These are phyloP conservation scores for Fusarium ambrosium DNA, from an alignment of 2,329 filamentous ascomycete genomes.

Conservation along the genomic window DNA sequence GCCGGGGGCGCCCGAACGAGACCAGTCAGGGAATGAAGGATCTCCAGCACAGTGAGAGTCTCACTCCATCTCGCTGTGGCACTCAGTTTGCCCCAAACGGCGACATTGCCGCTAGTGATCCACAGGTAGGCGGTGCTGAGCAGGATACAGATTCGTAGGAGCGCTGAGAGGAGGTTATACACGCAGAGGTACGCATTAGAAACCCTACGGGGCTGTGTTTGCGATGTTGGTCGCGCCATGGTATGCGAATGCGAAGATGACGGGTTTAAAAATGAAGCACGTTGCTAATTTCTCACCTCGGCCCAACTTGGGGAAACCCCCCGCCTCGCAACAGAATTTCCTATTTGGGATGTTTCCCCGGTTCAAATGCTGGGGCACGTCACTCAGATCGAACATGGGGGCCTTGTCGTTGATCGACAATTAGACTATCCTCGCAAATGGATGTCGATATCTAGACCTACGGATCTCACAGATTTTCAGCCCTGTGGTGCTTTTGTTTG, in stretches of 20 bases:
- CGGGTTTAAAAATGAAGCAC: not conserved
- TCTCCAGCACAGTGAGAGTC: slow-evolving; percentile 29
- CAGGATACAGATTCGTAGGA: slow-evolving; percentile 20
- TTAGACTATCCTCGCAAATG: not conserved
- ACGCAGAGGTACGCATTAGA: slow-evolving; percentile 23
- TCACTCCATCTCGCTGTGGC: slow-evolving; percentile 36
- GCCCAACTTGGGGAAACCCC: not conserved
- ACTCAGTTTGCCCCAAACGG: slow-evolving; percentile 36
- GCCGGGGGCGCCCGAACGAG: slow-evolving; percentile 37
- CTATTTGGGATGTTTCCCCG: slow-evolving; percentile 14
- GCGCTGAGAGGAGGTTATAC: slow-evolving; percentile 30
- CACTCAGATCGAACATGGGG: not conserved
- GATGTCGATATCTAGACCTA: slow-evolving; percentile 1
- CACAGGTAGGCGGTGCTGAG: slow-evolving; percentile 28
- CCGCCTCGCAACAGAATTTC: slow-evolving; percentile 11
- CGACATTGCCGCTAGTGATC: slow-evolving; percentile 14
- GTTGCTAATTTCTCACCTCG: slow-evolving; percentile 5
- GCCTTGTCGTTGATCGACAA: not conserved
- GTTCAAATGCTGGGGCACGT: not conserved
- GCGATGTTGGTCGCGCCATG: slow-evolving; percentile 7
- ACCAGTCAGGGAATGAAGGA: slow-evolving; percentile 25
- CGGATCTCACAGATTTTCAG: not conserved
- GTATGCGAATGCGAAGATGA: not conserved
- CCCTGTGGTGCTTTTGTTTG: not conserved
- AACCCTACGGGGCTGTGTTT: not conserved